Conservation (phyloP, 2,329 filamentous ascomycete genomes). For the Parastagonospora nodorum region DNA sequence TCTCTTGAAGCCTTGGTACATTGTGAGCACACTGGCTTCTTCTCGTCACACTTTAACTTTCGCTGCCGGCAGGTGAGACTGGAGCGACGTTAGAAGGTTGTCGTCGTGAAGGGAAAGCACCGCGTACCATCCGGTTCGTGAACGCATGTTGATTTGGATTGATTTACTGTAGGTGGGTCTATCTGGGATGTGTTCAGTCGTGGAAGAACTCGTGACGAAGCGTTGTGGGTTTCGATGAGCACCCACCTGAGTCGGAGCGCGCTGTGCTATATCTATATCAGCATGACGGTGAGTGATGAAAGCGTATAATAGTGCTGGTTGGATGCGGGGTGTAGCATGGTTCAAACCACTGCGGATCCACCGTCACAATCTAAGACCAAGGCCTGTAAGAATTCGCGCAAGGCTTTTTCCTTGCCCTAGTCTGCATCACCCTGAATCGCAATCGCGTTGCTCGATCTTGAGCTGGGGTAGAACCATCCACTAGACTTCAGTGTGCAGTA, state of each 20-base stretch:
- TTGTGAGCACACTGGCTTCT: constrained; percentile 64
- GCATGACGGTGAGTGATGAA: constrained; percentile 26
- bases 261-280: constrained; percentile 39
- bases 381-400: constrained; percentile 27
- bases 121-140: constrained; percentile 48
- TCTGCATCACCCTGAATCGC: constrained; percentile 37
- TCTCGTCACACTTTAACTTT: constrained; percentile 70
- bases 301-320: constrained; percentile 26
- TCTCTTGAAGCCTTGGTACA: constrained; percentile 65
- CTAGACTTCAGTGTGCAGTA: constrained; percentile 21
- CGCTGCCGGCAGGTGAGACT: constrained; percentile 61
- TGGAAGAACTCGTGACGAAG: constrained; percentile 23
- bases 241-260: constrained; percentile 29
- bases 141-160: constrained; percentile 37
- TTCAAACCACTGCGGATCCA: constrained; percentile 41
- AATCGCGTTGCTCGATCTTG: constrained; percentile 31
- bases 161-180: constrained; percentile 16
- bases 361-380: constrained; percentile 28
- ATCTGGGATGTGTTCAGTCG: constrained; percentile 12
- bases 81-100: constrained; percentile 12
- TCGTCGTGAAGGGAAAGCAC: background rate
- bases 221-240: constrained; percentile 27
- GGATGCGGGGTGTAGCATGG: constrained; percentile 44
- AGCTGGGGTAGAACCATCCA: constrained; percentile 31
- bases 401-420: constrained; percentile 31